Conservation (phyloP, 768 basidiomycete species). For the Heimioporus sp. region DNA sequence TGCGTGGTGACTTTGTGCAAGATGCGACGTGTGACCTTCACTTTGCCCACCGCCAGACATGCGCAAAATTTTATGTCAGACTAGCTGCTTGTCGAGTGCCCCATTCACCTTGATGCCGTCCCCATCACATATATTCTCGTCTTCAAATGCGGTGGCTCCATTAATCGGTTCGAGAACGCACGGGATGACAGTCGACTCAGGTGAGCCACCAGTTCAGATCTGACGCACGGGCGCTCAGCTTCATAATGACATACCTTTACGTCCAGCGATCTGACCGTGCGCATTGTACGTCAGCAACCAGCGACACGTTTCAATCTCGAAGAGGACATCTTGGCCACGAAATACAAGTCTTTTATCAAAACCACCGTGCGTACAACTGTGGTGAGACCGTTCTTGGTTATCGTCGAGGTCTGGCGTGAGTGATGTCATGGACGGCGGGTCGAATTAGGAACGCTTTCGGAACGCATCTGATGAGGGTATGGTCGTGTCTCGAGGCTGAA, state of each 20-base stretch:
- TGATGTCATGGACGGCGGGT: background rate
- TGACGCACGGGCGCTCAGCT: background rate
- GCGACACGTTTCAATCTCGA: conserved; percentile 47
- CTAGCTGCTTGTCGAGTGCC: conserved; percentile 28
- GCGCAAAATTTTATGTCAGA: conserved; percentile 8
- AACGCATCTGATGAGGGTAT: conserved; percentile 2
- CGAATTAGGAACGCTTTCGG: conserved; percentile 8
- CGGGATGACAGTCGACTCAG: conserved; percentile 18
- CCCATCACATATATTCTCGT: conserved; percentile 25
- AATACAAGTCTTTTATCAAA: conserved; percentile 50
- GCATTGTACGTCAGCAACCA: conserved; percentile 48
- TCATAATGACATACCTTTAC: background rate
- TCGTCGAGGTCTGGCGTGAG: background rate
- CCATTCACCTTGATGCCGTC: conserved; percentile 31
- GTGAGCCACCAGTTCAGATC: conserved; percentile 5
- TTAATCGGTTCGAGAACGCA: conserved; percentile 12
- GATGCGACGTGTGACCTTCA: too few species aligned
- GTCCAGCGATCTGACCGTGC: conserved; percentile 40
- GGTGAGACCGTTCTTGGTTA: conserved; percentile 4
- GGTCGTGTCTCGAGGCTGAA: background rate
- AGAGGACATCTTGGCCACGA: conserved; percentile 38
- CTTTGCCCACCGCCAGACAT: background rate
- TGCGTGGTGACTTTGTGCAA: too few species aligned
- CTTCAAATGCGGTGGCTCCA: conserved; percentile 30
- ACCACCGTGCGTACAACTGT: conserved; percentile 14